Base-by-base conservation (phyloP, 2,329 filamentous ascomycete genomes). In the Clathrospora elynae region DNA sequence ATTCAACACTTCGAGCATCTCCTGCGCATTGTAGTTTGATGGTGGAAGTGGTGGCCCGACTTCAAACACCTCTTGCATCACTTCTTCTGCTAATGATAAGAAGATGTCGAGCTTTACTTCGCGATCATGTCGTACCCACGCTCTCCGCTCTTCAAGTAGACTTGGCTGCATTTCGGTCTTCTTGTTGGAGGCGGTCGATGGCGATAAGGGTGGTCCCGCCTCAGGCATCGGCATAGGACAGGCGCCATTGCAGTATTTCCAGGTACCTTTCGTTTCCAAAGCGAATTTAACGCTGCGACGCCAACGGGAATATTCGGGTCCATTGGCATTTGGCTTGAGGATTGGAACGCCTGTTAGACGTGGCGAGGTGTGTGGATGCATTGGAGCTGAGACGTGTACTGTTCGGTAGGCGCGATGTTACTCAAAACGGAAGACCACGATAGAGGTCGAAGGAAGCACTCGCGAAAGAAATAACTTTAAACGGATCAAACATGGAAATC, bases 61-160 rank as follows among this genome's bases (percentile, higher is more conserved):
- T 35, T 67, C 60, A 34, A 70, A 65, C 1, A 69, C 53, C 9
- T 69, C 67, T n/a, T 63, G 51, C 53, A 69, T 69, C 36, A 68
- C 66, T 18, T 70, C 66, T 39, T 70, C 65, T 16, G 59, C 50
- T 11, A 70, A 20, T 0, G 67, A 70, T 5, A 69, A 54, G 51
- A 69, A 70, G 7, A 70, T 60, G 40, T 69, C 66, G 6, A 67
- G 50, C 49, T 68, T 69, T 29, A 66, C 64, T 24, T 68, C 67
- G 13, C 67, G 59, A 35, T 69, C 67, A 29, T 64, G 62, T 39
- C 62, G 64, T 19, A 64, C 56, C 67, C 67, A 69, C 11, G 59
- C 57, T 46, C 57, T 61, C 30, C 67, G 44, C 40, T 69, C 66
- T 29, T 69, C 61, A 16, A 70, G 51, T 14, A 70, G 47, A 29